Base-by-base conservation (phyloP, 2,329 filamentous ascomycete genomes). In the Claviceps paspali region DNA sequence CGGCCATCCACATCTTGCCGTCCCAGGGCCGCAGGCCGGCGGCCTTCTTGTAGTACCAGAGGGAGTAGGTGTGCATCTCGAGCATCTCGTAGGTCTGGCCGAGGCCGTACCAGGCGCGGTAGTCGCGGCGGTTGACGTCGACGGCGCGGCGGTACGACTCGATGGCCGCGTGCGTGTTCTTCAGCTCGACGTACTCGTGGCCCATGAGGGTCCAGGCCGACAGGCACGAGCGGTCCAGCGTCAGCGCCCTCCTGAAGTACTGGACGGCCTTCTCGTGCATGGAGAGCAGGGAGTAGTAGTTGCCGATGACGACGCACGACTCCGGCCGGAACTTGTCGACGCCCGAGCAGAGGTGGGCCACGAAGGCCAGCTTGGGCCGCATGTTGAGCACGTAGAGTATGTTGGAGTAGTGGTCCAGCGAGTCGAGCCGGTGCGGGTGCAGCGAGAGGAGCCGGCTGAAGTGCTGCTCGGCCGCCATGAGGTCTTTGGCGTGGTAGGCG, bases 181-280 rank as follows among this genome's bases (percentile, higher is more conserved):
- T 98, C 60, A 98, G 77, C 58, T 98, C 91, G 38, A 96, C 86
- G 49, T 95, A 98, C 56, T 98, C 91, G 57, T 98, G 91, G 1
- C 91, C 91, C 88, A 98, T 96, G 1, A 98, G 67, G 0, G 91
- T 98, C 91, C 91, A 98, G 2, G 91, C 91, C 0, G 86, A 92
- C 12, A 95, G 70, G 54, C 91, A 98, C 19, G 78, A 80, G 8
- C 88, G 78, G 53, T 98, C 91, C 0, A 98, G 67, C 0, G 85
- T 92, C 15, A 98, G 62, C 0, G 91, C 91, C 17, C 91, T 79
- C 3, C 91, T 81, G 64, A 98, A 98, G 59, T 96, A 96, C 62
- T 95, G 86, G 37, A 98, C 87, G 0, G 91, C 88, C 54, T 98
- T 98, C 56, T 98, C 91, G 55, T 98, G 91, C 55, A 92, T 80